Conservation (phyloP, 106 monocot species). For the Dioscorea alata region DNA sequence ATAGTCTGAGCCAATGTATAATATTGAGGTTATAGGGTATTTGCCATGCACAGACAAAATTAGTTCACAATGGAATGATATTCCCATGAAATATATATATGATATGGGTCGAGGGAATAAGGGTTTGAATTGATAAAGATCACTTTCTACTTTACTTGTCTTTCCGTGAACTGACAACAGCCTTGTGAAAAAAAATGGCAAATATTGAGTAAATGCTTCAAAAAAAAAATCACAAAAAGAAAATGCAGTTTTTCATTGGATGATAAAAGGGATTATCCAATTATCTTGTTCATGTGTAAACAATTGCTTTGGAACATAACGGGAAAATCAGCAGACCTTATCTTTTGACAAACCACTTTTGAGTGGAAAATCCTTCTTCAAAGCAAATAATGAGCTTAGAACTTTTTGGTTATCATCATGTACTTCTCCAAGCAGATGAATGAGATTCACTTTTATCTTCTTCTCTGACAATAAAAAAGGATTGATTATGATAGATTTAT, state of each 20-base stretch:
- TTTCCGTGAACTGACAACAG: no score
- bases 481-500: no score
- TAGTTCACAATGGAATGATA: no score
- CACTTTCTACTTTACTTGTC: no score
- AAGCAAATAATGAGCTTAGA: slow-evolving; percentile 24
- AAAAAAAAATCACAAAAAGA: background rate
- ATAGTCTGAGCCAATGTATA: no score
- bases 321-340: slow-evolving; percentile 20
- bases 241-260: background rate
- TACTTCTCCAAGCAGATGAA: slow-evolving; percentile 16
- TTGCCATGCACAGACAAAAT: no score
- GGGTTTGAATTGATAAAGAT: no score
- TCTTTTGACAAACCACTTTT: slow-evolving; percentile 3
- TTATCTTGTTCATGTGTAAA: background rate
- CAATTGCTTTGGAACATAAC: background rate
- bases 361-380: slow-evolving; percentile 27
- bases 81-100: no score
- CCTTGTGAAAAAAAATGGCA: no score
- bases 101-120: no score
- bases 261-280: background rate
- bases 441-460: slow-evolving; percentile 9
- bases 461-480: slow-evolving; percentile 11
- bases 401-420: slow-evolving; percentile 33
- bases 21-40: no score
- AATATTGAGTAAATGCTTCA: background rate